Base-by-base conservation (phyloP, 441 rosid genomes). In the Adansonia rubrostipa region DNA sequence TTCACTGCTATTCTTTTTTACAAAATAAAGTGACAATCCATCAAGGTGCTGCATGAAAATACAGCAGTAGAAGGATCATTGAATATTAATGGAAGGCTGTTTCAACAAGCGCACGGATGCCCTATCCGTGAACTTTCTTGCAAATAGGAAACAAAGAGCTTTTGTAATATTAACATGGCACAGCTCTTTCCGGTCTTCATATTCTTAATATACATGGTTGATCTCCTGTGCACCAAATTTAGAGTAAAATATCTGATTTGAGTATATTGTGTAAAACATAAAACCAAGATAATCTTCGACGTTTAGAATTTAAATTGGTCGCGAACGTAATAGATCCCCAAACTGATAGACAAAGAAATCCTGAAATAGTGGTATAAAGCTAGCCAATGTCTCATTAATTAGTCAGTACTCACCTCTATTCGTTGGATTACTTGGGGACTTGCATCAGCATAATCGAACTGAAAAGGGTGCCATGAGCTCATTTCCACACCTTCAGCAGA, bases 71-170 rank as follows among this genome's bases (percentile, higher is more conserved):
- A 7, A 17, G 15, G 6, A 53, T 17, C 22, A 56, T 17, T 36
- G 50, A n/a, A 33, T 48, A 65, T 40, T 73, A 24, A 20, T 14
- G 15, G 19, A 50, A 17, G 10, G 17, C 20, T 71, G 42, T 10
- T 9, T 50, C 58, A 71, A 71, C 2, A 71, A 7, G 60, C 74
- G 74, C 58, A 24, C 40, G 4, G 61, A 60, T 20, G 74, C 74
- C 17, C 11, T 11, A 13, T 42, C 45, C 0, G 74, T 47, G 42
- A 71, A 71, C 61, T 71, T 71, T 61, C 74, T 71, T 1, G 74
- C 60, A 71, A 71, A 71, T 24, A 71, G 19, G 6, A 71, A 71
- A 51, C 74, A 71, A 47, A 61, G 74, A 24, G 33, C 74, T 4
- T 20, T 4, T 6, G 36, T 65, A 4, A 7, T 20, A 19, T 44